These are phyloP conservation scores for Huiozyma naganishii DNA, from an alignment of 805 yeast genomes.

Conservation along the genomic window DNA sequence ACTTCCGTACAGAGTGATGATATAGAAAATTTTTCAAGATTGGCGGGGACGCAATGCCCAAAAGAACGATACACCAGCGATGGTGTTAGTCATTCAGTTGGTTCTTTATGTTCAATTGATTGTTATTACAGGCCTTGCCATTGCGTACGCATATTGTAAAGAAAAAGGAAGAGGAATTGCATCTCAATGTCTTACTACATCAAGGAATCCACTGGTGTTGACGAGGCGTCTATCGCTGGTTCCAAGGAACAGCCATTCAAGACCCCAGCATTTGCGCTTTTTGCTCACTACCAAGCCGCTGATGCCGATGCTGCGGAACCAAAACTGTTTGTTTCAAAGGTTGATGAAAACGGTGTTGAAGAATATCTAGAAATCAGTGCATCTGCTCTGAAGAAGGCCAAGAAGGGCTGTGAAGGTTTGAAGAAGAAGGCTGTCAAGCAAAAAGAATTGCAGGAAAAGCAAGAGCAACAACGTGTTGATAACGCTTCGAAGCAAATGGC, in stretches of 20 bases:
- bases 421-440: conserved; percentile 55
- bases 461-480: conserved; percentile 47
- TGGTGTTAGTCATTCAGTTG: too few relatives aligned
- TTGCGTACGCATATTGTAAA: too few relatives aligned
- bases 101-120: too few relatives aligned
- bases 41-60: too few relatives aligned
- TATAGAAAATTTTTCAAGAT: too few relatives aligned
- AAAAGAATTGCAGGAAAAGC: conserved; percentile 42
- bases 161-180: too few relatives aligned
- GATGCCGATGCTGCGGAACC: conserved; percentile 30
- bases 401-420: conserved; percentile 87
- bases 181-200: conserved; percentile 41
- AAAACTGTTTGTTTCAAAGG: conserved; percentile 44
- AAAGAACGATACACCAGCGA: too few relatives aligned
- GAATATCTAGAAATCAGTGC: conserved; percentile 72
- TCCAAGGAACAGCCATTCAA: conserved; percentile 61
- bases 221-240: conserved; percentile 49
- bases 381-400: conserved; percentile 89
- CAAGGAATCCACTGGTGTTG: conserved; percentile 64
- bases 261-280: conserved; percentile 73
- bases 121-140: too few relatives aligned
- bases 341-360: conserved; percentile 15
- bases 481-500: conserved; percentile 70
- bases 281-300: conserved; percentile 29
- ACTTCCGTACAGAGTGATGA: neutral